phyloP scores from a whole-genome alignment of 176 grass and related monocot species.

The Oryza meyeriana region DNA sequence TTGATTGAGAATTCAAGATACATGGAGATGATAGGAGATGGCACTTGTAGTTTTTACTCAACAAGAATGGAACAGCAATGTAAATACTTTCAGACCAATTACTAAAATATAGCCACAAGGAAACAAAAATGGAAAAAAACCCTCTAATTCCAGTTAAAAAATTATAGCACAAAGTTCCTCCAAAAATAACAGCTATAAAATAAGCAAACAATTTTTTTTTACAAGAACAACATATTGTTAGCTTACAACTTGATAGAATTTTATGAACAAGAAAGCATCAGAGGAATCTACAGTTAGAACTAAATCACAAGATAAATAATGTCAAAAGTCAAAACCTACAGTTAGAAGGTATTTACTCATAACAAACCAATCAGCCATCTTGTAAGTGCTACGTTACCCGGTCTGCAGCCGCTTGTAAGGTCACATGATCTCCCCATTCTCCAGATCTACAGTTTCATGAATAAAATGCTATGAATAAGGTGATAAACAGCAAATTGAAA shows the following conservation, averaged over 20 bases:
- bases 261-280: neutral
- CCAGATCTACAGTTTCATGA: conserved; percentile 55
- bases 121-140: neutral
- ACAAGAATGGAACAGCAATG: neutral
- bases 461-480: conserved; percentile 30
- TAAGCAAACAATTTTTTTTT: neutral
- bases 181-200: conserved; percentile 10
- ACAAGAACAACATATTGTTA: neutral
- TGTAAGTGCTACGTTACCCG: conserved; percentile 60
- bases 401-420: conserved; percentile 92
- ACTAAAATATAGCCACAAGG: neutral
- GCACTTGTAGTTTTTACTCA: neutral
- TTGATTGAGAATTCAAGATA: neutral
- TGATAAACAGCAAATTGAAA: conserved; percentile 22
- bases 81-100: conserved; percentile 3
- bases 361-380: conserved; percentile 43
- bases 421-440: conserved; percentile 97
- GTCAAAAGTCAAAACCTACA: conserved; percentile 35
- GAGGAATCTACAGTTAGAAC: neutral
- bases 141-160: neutral
- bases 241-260: neutral
- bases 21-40: neutral
- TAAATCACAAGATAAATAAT: conserved; percentile 34
- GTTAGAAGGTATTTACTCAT: conserved; percentile 36
- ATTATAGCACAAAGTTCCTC: neutral